Evolutionary conservation across 2,329 filamentous ascomycete genomes (phyloP), one percentile per base, ranked within the genome.

Genomic region (Cercospora zeina): DNA sequence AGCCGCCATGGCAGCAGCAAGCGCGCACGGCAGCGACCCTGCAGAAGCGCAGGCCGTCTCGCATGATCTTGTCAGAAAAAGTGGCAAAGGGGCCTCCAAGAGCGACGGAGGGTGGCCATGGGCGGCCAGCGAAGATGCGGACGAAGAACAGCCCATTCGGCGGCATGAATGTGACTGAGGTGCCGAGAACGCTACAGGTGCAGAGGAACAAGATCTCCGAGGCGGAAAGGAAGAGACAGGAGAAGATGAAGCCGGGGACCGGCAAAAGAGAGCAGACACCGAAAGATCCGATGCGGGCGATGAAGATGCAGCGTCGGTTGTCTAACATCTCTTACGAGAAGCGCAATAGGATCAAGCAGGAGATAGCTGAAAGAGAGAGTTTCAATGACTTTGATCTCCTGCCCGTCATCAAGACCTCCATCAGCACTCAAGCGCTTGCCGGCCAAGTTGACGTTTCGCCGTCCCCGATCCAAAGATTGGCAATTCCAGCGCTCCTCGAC

Each of bases 231-330:
- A 81, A 77, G 66, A 74, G 74, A 58, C 81, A 84, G 36, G 83
- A 83, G 45, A 83, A 84, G 55, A 85, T 86, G 84, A 61, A 76
- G 60, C 66, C 70, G 55, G 69, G 67, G 36, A 72, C 65, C 67
- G 67, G 68, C 36, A 75, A 64, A 65, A 72, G 68, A 77, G 74
- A 79, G 69, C 76, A 80, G 73, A 79, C 81, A 65, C 75, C 78
- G 62, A 79, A 80, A 21, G 80, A 82, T 54, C 77, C 83, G 7
- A 89, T 85, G 76, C 93, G 96, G 74, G 93, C 93, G 4, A 81
- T 97, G 75, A 96, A 96, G 79, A 97, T 97, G 93, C 93, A 97
- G 74, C 86, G 87, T 56, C 83, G 89, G 1, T 80, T 97, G 66
- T 81, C 90, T 1, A 85, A 87, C 2, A 82, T 97, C 4, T 85